These are phyloP conservation scores for Colletotrichum echinochloae DNA, from an alignment of 2,329 filamentous ascomycete species.

Conservation along the genomic window DNA sequence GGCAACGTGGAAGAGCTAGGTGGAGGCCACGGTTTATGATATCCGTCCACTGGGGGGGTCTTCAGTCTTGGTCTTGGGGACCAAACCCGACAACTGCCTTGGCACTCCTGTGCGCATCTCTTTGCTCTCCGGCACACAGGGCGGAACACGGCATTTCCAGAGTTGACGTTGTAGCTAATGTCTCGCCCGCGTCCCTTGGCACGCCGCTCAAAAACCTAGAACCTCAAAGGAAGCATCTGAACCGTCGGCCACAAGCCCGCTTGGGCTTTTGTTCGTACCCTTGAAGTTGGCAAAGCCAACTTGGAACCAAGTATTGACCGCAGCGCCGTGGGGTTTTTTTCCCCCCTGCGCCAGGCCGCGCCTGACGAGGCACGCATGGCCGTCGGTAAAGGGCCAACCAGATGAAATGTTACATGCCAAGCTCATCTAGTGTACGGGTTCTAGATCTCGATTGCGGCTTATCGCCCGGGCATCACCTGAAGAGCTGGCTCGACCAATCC, in stretches of 20 bases:
- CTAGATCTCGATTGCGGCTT: slow-evolving; percentile 34
- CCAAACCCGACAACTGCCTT: slow-evolving; percentile 21
- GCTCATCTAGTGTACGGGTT: neutral
- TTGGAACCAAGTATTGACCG: neutral
- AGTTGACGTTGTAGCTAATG: slow-evolving; percentile 13
- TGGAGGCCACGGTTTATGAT: slow-evolving; percentile 8
- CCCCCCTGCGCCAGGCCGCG: slow-evolving; percentile 17
- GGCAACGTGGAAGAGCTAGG: slow-evolving; percentile 4
- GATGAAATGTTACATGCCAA: slow-evolving; percentile 21
- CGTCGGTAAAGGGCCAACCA: slow-evolving; percentile 2
- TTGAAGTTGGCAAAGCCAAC: neutral
- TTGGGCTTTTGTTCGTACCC: slow-evolving; percentile 1
- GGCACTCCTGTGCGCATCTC: slow-evolving; percentile 25
- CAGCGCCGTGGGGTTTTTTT: neutral
- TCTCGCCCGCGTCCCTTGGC: slow-evolving; percentile 15
- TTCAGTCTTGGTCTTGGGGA: neutral
- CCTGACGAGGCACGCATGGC: slow-evolving; percentile 20
- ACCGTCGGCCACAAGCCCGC: slow-evolving; percentile 6
- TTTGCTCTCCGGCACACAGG: neutral
- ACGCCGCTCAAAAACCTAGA: neutral
- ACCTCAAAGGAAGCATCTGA: slow-evolving; percentile 7
- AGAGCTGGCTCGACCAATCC: slow-evolving; percentile 17
- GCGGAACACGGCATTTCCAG: slow-evolving; percentile 22
- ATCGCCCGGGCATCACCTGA: slow-evolving; percentile 24
- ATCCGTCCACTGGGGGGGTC: too few relatives aligned